Evolutionary conservation across 2,329 filamentous ascomycete genomes (phyloP).

Genomic region (Lachnellula suecica): DNA sequence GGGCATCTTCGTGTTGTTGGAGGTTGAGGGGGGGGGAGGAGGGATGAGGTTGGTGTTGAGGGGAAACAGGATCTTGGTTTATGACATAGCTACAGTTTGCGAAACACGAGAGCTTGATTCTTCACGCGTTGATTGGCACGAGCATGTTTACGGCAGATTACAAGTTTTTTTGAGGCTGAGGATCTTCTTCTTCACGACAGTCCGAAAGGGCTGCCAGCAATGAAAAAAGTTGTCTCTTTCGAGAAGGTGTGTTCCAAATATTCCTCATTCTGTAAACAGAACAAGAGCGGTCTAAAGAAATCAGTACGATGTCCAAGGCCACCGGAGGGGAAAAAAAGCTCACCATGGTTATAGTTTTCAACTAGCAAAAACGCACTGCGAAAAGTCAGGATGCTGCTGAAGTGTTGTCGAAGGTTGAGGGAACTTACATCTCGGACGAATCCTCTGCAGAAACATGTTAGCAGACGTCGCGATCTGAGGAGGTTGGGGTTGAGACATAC

Average conservation of each 20-base stretch:
- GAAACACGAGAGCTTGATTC: neutral
- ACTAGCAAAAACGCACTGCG: slow-evolving; percentile 73
- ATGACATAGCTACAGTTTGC: slow-evolving; percentile 7
- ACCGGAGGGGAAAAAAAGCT: slow-evolving; percentile 68
- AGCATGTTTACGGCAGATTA: neutral
- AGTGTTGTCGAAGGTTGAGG: slow-evolving; percentile 43
- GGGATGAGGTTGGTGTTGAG: neutral
- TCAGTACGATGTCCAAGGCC: too few relatives aligned
- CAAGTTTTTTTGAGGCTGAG: neutral
- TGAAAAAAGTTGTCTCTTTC: slow-evolving; percentile 47
- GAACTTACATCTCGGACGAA: slow-evolving; percentile 63
- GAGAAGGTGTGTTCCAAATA: slow-evolving; percentile 63
- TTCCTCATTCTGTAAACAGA: too few relatives aligned
- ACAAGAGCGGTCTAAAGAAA: too few relatives aligned
- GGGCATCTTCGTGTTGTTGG: slow-evolving; percentile 23
- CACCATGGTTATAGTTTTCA: slow-evolving; percentile 58
- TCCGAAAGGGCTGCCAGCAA: slow-evolving; percentile 46
- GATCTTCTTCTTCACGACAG: slow-evolving; percentile 49
- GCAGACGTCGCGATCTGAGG: neutral
- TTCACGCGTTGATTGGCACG: neutral
- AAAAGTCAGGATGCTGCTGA: neutral
- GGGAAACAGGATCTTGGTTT: neutral
- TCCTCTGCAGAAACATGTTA: slow-evolving; percentile 47
- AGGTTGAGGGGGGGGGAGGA: neutral
- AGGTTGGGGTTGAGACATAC: neutral